Evolutionary conservation across 164 flowering plant genomes (phyloP).

Genomic region (Magnolia officinalis): DNA sequence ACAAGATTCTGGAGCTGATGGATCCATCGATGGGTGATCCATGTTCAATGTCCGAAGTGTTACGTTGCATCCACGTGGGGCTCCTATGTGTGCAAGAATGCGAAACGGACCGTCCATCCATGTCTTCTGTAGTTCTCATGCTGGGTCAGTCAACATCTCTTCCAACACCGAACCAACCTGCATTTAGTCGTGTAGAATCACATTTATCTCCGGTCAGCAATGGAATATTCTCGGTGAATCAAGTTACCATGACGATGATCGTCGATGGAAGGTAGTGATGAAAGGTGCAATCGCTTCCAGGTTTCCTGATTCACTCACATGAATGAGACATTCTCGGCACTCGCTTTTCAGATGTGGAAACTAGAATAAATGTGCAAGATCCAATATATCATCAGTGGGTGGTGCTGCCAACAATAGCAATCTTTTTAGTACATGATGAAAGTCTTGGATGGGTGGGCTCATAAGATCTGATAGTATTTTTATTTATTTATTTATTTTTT

Average conservation of each 20-base stretch:
- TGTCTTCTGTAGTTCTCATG: neutral
- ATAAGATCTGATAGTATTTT: too few relatives aligned
- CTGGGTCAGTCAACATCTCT: constrained; percentile 4
- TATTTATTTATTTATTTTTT: too few relatives aligned
- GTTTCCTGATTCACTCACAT: too few relatives aligned
- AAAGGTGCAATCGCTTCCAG: too few relatives aligned
- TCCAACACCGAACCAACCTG: constrained; percentile 3
- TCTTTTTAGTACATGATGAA: too few relatives aligned
- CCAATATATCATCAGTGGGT: too few relatives aligned
- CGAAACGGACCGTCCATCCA: constrained; percentile 3
- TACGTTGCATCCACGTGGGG: constrained; percentile 3
- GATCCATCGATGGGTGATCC: neutral
- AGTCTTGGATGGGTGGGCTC: too few relatives aligned
- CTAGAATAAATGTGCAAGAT: too few relatives aligned
- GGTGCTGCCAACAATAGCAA: too few relatives aligned
- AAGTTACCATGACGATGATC: neutral
- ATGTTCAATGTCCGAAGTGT: neutral
- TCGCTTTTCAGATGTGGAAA: too few relatives aligned
- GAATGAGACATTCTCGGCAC: too few relatives aligned
- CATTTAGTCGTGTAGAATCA: neutral
- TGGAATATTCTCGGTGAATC: neutral
- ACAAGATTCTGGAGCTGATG: neutral
- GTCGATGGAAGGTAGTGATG: neutral
- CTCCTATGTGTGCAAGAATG: constrained; percentile 9
- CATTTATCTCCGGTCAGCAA: neutral